Conservation (phyloP, 495 filamentous ascomycete genomes). For the Daldinia concentrica region DNA sequence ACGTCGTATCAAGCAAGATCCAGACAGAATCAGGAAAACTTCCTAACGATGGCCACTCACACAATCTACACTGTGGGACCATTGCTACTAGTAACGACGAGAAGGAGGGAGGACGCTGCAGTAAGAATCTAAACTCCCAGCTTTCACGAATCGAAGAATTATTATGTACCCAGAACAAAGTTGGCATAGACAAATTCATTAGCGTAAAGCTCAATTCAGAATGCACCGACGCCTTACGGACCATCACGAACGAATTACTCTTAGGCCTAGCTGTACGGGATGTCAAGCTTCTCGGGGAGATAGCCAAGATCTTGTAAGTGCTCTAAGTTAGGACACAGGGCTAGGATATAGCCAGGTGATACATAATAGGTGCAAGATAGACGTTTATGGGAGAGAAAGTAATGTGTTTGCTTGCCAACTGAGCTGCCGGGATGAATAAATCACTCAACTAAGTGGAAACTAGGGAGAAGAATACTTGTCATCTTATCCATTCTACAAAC, state of each 20-base stretch:
- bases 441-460: not conserved
- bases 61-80: not conserved
- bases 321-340: not conserved
- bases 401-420: not conserved
- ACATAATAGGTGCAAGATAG: not conserved
- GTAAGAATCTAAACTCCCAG: not conserved
- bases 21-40: not conserved
- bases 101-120: not conserved
- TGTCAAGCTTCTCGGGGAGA: conserved; percentile 22
- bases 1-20: not conserved
- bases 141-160: conserved; percentile 24
- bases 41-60: not conserved
- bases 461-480: not conserved
- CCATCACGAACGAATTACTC: conserved; percentile 34
- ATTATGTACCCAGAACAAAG: conserved; percentile 19
- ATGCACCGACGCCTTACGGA: conserved; percentile 14
- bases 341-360: no score
- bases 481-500: not conserved
- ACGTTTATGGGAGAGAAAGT: not conserved
- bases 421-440: not conserved
- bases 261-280: conserved; percentile 29
- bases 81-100: not conserved
- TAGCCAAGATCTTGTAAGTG: conserved; percentile 18
- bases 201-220: conserved; percentile 24
- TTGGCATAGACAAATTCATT: conserved; percentile 36